Conservation (phyloP, 176 grass and related monocot species). For the Lolium multiflorum region DNA sequence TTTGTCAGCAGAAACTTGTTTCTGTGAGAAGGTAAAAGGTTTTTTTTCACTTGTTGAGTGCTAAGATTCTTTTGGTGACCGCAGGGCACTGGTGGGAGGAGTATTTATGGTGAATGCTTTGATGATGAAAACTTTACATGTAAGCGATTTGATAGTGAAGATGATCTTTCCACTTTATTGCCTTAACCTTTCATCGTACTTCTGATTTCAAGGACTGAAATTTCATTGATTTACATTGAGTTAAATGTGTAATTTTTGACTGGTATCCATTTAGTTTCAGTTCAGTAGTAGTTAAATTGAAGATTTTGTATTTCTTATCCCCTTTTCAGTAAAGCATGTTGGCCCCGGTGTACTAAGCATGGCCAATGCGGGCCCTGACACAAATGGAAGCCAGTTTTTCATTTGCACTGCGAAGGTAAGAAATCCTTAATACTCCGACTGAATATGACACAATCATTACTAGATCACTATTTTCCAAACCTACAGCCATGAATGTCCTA, state of each 20-base stretch:
- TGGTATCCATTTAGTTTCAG: background rate
- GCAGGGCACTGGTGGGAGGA: slow-evolving; percentile 72
- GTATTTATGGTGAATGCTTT: slow-evolving; percentile 68
- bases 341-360: slow-evolving; percentile 72
- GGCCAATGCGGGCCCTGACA: slow-evolving; percentile 74
- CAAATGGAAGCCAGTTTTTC: slow-evolving; percentile 80
- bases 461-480: slow-evolving; percentile 13
- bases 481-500: background rate
- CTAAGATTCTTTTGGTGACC: slow-evolving; percentile 40
- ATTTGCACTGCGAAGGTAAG: slow-evolving; percentile 71
- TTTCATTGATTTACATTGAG: background rate
- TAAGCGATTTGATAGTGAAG: slow-evolving; percentile 50
- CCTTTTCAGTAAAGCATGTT: slow-evolving; percentile 71
- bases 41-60: slow-evolving; percentile 25
- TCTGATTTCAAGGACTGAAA: slow-evolving; percentile 18
- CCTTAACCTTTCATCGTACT: background rate
- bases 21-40: background rate
- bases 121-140: slow-evolving; percentile 67
- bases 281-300: slow-evolving; percentile 34
- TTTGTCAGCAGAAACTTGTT: slow-evolving; percentile 4
- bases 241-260: background rate
- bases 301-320: background rate
- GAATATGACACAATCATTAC: background rate
- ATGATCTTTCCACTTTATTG: slow-evolving; percentile 3
- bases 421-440: slow-evolving; percentile 8